Conservation (phyloP, 495 filamentous ascomycete genomes). For the Penicillium cinerascens region DNA sequence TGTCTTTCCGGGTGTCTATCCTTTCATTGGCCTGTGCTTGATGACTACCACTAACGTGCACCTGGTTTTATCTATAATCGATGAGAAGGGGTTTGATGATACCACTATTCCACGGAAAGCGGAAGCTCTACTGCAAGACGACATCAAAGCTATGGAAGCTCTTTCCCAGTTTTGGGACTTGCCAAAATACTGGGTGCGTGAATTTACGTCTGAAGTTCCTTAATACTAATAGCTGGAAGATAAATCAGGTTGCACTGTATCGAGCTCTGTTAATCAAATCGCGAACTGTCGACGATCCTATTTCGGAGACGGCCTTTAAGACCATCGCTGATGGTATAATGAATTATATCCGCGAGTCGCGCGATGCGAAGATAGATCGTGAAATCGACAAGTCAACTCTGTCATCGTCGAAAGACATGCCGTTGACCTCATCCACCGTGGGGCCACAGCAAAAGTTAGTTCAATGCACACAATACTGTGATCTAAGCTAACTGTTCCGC, state of each 20-base stretch:
- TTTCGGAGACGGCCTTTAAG: background rate
- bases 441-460: background rate
- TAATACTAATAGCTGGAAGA: background rate
- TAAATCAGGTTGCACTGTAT: background rate
- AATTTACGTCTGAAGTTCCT: background rate
- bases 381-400: background rate
- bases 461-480: background rate
- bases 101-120: background rate
- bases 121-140: background rate
- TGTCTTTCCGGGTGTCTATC: slow-evolving; percentile 1
- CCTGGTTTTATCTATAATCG: background rate
- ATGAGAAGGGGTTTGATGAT: background rate
- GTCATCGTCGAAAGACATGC: background rate
- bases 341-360: background rate
- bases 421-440: background rate
- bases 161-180: background rate
- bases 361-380: background rate
- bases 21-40: background rate
- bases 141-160: background rate
- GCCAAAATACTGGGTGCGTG: background rate
- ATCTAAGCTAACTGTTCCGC: background rate
- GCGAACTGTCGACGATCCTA: background rate
- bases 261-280: background rate
- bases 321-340: background rate
- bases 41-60: background rate